These are phyloP conservation scores for Nepenthes alata DNA, from an alignment of 179 eudicot species.

Conservation along the genomic window DNA sequence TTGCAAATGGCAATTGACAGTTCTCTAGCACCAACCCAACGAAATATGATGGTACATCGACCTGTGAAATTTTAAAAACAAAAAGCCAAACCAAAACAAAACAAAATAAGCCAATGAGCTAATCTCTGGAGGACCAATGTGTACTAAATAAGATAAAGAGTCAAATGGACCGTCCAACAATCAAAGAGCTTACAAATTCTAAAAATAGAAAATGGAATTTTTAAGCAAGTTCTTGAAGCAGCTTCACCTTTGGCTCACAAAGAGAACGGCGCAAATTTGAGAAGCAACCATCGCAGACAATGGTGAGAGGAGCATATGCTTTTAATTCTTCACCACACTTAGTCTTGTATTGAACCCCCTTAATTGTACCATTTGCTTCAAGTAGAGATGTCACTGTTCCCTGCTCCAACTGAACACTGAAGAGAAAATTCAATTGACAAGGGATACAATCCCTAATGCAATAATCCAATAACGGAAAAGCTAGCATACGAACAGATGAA, in stretches of 20 bases:
- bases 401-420: constrained; percentile 70
- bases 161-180: neutral
- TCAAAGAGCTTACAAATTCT: neutral
- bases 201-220: neutral
- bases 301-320: constrained; percentile 72
- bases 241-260: constrained; percentile 46
- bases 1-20: constrained; percentile 43
- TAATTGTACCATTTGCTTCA: constrained; percentile 60
- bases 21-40: constrained; percentile 68
- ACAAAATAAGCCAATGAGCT: neutral
- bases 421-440: constrained; percentile 1
- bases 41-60: constrained; percentile 61
- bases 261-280: constrained; percentile 58
- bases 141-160: neutral
- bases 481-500: too few species aligned
- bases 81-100: neutral
- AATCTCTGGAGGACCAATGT: neutral
- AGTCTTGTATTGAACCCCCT: constrained; percentile 71
- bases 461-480: too few species aligned
- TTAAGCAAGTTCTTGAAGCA: neutral
- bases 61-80: constrained; percentile 18
- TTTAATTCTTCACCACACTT: constrained; percentile 54
- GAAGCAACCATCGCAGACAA: constrained; percentile 88
- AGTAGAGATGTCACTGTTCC: constrained; percentile 78
- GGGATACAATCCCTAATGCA: too few species aligned